Conservation (phyloP, 441 rosid genomes). For the Dalechampia spathulata region DNA sequence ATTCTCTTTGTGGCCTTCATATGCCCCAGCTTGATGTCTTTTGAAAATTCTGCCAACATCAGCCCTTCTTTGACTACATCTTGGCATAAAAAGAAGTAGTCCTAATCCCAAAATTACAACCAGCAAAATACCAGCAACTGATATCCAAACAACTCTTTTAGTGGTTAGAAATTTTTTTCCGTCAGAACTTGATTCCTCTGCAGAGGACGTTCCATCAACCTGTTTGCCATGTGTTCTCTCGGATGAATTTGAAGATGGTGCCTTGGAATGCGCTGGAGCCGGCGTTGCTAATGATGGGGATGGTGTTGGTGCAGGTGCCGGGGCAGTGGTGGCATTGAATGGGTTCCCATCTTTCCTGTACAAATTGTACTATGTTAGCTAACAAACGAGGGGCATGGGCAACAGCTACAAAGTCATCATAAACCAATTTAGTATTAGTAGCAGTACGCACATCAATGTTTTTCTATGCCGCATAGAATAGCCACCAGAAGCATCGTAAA, state of each 20-base stretch:
- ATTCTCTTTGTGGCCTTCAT: slow-evolving; percentile 56
- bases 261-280: slow-evolving; percentile 35
- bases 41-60: slow-evolving; percentile 39
- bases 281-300: slow-evolving; percentile 35
- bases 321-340: slow-evolving; percentile 52
- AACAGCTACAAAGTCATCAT: neutral
- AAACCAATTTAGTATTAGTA: no score
- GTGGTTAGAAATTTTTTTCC: slow-evolving; percentile 35
- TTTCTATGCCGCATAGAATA: no score
- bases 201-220: slow-evolving; percentile 54
- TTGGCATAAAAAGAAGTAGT: slow-evolving; percentile 47
- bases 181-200: slow-evolving; percentile 36
- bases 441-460: no score
- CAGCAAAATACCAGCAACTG: slow-evolving; percentile 51
- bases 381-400: slow-evolving; percentile 3
- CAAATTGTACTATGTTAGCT: slow-evolving; percentile 14
- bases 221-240: slow-evolving; percentile 47
- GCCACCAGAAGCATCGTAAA: no score
- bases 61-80: slow-evolving; percentile 40
- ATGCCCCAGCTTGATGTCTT: slow-evolving; percentile 59
- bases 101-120: slow-evolving; percentile 48
- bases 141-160: slow-evolving; percentile 61
- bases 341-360: slow-evolving; percentile 79
- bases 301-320: slow-evolving; percentile 37
- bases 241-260: slow-evolving; percentile 29